Percentiles rank a stretch among this genome's conserved stretches.
Conservation (phyloP, 805 yeast genomes). For the Lachancea sp. region DNA sequence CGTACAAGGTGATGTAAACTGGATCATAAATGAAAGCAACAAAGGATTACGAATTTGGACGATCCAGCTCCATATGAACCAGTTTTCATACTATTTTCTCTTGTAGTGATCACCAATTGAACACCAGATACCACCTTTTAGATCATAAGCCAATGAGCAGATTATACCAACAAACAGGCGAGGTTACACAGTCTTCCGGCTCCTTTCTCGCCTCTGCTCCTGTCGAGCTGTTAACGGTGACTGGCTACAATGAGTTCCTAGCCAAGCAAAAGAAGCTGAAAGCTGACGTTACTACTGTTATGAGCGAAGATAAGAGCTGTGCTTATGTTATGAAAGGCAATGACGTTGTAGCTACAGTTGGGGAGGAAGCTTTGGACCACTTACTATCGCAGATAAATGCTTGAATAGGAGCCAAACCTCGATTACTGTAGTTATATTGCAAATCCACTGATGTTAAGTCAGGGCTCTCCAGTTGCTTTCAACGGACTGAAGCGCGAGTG, state of each 20-base stretch:
- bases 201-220: constrained; percentile 33
- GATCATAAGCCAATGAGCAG: constrained; percentile 9
- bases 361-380: constrained; percentile 34
- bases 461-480: too few species aligned
- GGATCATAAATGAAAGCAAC: background rate
- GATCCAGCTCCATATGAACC: background rate
- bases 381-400: constrained; percentile 18
- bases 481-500: too few species aligned
- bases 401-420: too few species aligned
- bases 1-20: too few species aligned
- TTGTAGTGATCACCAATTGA: background rate
- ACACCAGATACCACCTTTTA: background rate
- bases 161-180: constrained; percentile 21
- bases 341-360: constrained; percentile 36
- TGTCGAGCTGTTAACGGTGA: constrained; percentile 36
- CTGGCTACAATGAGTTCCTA: constrained; percentile 37
- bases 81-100: background rate
- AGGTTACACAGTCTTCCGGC: constrained; percentile 27
- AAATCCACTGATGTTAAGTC: too few species aligned
- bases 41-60: background rate
- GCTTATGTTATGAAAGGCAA: constrained; percentile 34
- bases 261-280: constrained; percentile 29
- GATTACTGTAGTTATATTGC: too few species aligned
- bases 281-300: constrained; percentile 32
- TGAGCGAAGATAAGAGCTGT: constrained; percentile 31